Evolutionary conservation across 768 basidiomycete species (phyloP).

Genomic region (Dendrothele bispora): DNA sequence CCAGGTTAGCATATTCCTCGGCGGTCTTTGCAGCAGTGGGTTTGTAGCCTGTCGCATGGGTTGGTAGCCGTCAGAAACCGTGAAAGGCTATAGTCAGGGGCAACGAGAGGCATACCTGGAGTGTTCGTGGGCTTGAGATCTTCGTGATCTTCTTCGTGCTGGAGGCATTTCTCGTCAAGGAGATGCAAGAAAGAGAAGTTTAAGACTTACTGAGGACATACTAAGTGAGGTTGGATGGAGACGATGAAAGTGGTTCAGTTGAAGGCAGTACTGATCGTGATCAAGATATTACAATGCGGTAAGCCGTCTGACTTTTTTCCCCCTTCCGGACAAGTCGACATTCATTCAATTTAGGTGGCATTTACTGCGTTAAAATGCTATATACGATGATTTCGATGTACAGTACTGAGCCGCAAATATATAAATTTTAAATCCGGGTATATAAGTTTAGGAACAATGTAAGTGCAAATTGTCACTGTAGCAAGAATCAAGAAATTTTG

Average conservation of each 20-base stretch:
- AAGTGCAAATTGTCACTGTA: too few species aligned
- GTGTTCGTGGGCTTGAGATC: slow-evolving; percentile 69
- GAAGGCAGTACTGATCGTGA: slow-evolving; percentile 21
- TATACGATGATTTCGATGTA: too few species aligned
- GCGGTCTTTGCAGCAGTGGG: slow-evolving; percentile 64
- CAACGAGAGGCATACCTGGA: slow-evolving; percentile 48
- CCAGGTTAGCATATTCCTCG: slow-evolving; percentile 74
- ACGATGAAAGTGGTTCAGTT: slow-evolving; percentile 9
- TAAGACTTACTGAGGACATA: slow-evolving; percentile 54
- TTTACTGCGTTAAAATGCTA: too few species aligned
- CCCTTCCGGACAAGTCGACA: too few species aligned
- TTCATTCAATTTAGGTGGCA: too few species aligned
- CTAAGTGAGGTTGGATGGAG: slow-evolving; percentile 12
- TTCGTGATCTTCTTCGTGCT: slow-evolving; percentile 62
- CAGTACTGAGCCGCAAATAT: too few species aligned
- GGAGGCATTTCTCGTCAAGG: not conserved
- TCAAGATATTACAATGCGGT: too few species aligned
- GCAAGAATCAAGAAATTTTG: too few species aligned
- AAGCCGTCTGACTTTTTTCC: too few species aligned
- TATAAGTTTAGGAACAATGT: too few species aligned
- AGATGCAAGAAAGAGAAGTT: not conserved
- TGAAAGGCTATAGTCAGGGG: not conserved
- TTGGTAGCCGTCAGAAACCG: slow-evolving; percentile 4
- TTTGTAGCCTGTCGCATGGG: slow-evolving; percentile 66
- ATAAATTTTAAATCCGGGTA: too few species aligned